Evolutionary conservation across 2,329 filamentous ascomycete species (phyloP).

Genomic region (Amauroascus niger): DNA sequence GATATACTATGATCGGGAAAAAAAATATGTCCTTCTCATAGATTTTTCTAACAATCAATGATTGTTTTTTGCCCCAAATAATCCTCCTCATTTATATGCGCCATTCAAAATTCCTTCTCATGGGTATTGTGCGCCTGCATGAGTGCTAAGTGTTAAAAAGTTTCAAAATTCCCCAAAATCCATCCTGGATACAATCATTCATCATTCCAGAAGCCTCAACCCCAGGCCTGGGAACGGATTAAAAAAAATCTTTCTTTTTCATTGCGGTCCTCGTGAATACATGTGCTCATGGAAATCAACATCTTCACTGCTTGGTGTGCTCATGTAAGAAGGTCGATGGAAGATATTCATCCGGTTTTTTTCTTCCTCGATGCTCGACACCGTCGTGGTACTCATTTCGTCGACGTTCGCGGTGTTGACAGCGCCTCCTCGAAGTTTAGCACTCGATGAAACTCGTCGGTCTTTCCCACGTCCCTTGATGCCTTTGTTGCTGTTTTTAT

Average conservation of each 20-base stretch:
- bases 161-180: slow-evolving; percentile 10
- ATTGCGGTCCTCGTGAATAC: slow-evolving; percentile 14
- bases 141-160: slow-evolving; percentile 8
- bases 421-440: slow-evolving; percentile 19
- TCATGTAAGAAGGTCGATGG: slow-evolving; percentile 14
- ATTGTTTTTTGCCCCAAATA: slow-evolving; percentile 4
- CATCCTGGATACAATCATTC: neutral
- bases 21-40: neutral
- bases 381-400: slow-evolving; percentile 7
- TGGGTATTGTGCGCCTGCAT: slow-evolving; percentile 9
- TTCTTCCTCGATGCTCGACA: slow-evolving; percentile 7
- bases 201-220: neutral
- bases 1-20: neutral
- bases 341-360: slow-evolving; percentile 11
- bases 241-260: no score
- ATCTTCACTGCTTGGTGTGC: slow-evolving; percentile 17
- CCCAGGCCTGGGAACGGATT: neutral
- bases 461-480: slow-evolving; percentile 94
- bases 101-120: slow-evolving; percentile 4
- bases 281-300: slow-evolving; percentile 18
- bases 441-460: slow-evolving; percentile 38
- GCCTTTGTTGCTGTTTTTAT: slow-evolving; percentile 97
- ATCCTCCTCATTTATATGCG: neutral
- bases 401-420: slow-evolving; percentile 9
- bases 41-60: neutral